phyloP scores from a whole-genome alignment of 495 filamentous ascomycete genomes.

The Talaromyces proteolyticus region DNA sequence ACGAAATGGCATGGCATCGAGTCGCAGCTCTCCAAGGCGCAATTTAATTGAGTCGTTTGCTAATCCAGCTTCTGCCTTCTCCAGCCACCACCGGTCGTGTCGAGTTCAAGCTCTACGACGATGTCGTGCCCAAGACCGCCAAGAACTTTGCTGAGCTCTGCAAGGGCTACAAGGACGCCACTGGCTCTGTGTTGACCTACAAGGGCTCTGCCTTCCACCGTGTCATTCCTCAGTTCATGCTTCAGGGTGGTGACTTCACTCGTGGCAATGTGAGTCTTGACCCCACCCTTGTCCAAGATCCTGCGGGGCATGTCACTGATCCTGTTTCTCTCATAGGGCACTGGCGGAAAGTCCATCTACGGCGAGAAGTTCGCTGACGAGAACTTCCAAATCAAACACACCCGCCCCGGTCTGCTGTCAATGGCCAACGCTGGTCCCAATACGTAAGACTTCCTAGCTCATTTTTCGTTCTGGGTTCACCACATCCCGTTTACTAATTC shows the following conservation, averaged over 20 bases:
- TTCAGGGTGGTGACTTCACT: constrained; percentile 98
- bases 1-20: too few species aligned
- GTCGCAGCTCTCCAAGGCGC: too few species aligned
- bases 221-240: constrained; percentile 98
- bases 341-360: constrained; percentile 94
- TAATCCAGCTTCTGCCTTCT: constrained; percentile 8
- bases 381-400: constrained; percentile 84
- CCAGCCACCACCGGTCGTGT: constrained; percentile 57
- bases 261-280: constrained; percentile 66
- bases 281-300: not conserved
- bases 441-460: constrained; percentile 47
- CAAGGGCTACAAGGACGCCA: constrained; percentile 62
- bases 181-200: constrained; percentile 39
- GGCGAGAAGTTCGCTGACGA: constrained; percentile 97
- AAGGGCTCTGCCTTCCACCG: constrained; percentile 91
- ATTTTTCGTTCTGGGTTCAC: not conserved
- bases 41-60: too few species aligned
- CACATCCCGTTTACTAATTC: not conserved
- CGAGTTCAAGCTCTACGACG: constrained; percentile 86
- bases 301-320: not conserved
- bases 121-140: constrained; percentile 85
- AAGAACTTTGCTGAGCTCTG: constrained; percentile 96
- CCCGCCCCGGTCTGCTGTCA: constrained; percentile 80
- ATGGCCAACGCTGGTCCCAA: constrained; percentile 96
- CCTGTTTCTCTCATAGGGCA: constrained; percentile 45